Evolutionary conservation across 495 filamentous ascomycete species (phyloP).

Genomic region (Talaromyces nanjingensis): DNA sequence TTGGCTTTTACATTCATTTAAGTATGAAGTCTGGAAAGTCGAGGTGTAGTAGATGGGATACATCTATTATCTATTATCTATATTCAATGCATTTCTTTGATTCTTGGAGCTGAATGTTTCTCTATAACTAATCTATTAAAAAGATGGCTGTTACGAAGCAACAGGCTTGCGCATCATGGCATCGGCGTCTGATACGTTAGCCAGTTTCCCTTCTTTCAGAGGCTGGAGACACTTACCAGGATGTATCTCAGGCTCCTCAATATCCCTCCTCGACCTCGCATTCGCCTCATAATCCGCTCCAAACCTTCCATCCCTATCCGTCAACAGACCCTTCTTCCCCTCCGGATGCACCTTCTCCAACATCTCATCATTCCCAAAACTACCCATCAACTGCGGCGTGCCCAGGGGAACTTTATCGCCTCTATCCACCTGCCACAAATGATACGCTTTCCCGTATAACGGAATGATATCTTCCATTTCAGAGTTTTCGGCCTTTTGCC

Average conservation of each 20-base stretch:
- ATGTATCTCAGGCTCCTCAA: conserved; percentile 54
- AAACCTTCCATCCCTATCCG: conserved; percentile 60
- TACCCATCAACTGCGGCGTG: conserved; percentile 70
- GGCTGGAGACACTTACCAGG: conserved; percentile 30
- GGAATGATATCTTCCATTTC: conserved; percentile 70
- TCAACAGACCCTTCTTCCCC: conserved; percentile 52
- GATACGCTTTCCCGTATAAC: conserved; percentile 86
- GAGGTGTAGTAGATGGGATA: conserved; percentile 37
- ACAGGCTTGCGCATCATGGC: conserved; percentile 13
- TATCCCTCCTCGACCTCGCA: conserved; percentile 53
- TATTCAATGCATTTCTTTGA: not conserved
- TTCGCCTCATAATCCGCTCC: conserved; percentile 54
- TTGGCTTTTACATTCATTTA: conserved; percentile 42
- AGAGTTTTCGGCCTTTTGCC: conserved; percentile 70
- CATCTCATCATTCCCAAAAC: conserved; percentile 54
- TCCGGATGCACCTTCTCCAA: conserved; percentile 49
- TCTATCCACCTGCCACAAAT: conserved; percentile 82
- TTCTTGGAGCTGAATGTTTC: not conserved
- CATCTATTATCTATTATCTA: conserved; percentile 13
- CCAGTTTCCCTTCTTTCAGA: not conserved
- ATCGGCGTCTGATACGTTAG: conserved; percentile 38
- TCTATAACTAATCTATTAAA: not conserved
- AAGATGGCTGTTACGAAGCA: not conserved
- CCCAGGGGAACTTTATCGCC: conserved; percentile 72
- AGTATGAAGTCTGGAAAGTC: conserved; percentile 43